Evolutionary conservation across 345 rosid genomes (phyloP).

Genomic region (Corchorus olitorius): DNA sequence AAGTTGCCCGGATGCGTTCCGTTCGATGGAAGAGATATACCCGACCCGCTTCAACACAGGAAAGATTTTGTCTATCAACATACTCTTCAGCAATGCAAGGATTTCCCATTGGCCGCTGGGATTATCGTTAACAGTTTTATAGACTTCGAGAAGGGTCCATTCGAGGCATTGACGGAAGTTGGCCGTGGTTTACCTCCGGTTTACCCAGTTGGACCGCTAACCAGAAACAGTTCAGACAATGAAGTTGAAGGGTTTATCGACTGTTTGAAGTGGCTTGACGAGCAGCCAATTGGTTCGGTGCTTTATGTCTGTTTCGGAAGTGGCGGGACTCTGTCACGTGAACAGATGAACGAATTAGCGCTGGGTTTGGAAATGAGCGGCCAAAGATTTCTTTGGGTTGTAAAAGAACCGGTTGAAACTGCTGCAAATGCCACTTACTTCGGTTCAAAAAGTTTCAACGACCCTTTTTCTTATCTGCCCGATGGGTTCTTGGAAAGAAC

Average conservation of each 20-base stretch:
- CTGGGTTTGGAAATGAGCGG: slow-evolving; percentile 43
- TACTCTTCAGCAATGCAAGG: slow-evolving; percentile 15
- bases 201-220: slow-evolving; percentile 40
- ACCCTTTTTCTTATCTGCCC: slow-evolving; percentile 34
- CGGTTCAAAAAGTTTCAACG: not conserved
- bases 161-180: slow-evolving; percentile 30
- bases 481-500: slow-evolving; percentile 41
- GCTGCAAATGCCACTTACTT: slow-evolving; percentile 31
- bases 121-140: slow-evolving; percentile 33
- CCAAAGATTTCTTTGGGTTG: slow-evolving; percentile 41
- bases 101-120: slow-evolving; percentile 28
- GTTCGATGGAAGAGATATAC: slow-evolving; percentile 25
- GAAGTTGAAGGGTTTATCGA: not conserved
- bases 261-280: slow-evolving; percentile 41
- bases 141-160: slow-evolving; percentile 32
- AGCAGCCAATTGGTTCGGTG: slow-evolving; percentile 41
- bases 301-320: slow-evolving; percentile 39
- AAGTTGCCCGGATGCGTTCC: slow-evolving; percentile 37
- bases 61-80: slow-evolving; percentile 26
- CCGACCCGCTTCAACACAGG: slow-evolving; percentile 29
- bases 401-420: slow-evolving; percentile 25
- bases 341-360: slow-evolving; percentile 35
- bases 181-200: slow-evolving; percentile 19
- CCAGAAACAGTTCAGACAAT: not conserved
- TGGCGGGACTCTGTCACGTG: slow-evolving; percentile 36